Evolutionary conservation across 2,329 filamentous ascomycete genomes (phyloP), one percentile per base, ranked within the genome.

Genomic region (Ophiostoma himal-ulmi): DNA sequence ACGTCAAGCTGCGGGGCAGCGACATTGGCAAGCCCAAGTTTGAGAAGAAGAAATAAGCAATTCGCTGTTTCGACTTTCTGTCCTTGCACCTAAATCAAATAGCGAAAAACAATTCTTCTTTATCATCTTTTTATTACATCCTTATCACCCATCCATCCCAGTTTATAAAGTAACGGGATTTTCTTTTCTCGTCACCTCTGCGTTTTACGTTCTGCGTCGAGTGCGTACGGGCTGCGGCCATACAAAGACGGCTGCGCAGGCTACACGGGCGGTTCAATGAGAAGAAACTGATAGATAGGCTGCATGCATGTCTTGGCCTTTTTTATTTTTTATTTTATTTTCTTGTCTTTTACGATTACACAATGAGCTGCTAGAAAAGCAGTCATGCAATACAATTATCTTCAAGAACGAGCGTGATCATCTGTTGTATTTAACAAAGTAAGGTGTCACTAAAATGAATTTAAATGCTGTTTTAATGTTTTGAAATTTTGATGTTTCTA

Each of bases 1-100:
- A 95, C 77, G 88, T 97, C 77, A 93, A 96, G 83, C 85, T 97
- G 77, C 86, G 94, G 75, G 93, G 95, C 71, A 84, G 83, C 77
- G 92, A 94, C 81, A 95, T 97, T 79, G 94, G 52, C 52, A 57
- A 57, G 79, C 91, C 93, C 76, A 91, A 90, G 83, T 91, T 95
- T 80, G 87, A 77, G 74, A 78, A 78, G 76, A 79, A 79, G 78
- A 78, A 78, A 73, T 77, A 75, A 74, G 69, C 30, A n/a, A n/a
- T 7, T 11, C 10, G 22, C 34, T 8, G n/a, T n/a, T 22, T 65
- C 17, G n/a, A 20, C 39, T 22, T 34, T 37, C 39, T 39, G n/a
- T 17, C 37, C 44, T 34, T 62, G 14, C 30, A 34, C 54, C 8
- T 34, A 64, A 11, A 39, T 39, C 20, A 39, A 65, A 65, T 65